These are phyloP conservation scores for Cornus suecica DNA, from an alignment of 148 eudicot species.

Conservation along the genomic window DNA sequence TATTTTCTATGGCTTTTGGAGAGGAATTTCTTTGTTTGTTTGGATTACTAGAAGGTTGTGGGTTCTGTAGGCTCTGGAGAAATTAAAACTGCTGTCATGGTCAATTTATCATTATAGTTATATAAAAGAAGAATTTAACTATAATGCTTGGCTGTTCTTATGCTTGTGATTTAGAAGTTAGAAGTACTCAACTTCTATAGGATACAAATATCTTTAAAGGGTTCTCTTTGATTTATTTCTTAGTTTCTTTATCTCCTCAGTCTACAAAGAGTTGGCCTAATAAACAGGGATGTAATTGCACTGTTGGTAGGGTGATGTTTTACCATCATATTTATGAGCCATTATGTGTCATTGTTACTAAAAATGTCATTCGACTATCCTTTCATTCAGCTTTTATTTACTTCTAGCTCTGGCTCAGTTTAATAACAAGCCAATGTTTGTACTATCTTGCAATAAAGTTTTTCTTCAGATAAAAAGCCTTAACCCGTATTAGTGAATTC, in stretches of 20 bases:
- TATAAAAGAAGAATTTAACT: neutral
- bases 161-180: neutral
- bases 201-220: neutral
- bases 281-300: neutral
- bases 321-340: neutral
- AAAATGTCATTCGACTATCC: neutral
- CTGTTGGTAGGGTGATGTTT: neutral
- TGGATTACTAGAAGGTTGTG: neutral
- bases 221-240: neutral
- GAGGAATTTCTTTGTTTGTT: too few relatives aligned
- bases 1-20: too few relatives aligned
- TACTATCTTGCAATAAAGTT: neutral
- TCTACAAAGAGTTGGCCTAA: too few relatives aligned
- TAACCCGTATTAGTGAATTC: neutral
- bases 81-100: neutral
- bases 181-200: neutral
- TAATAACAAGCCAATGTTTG: neutral
- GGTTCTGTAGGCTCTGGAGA: neutral
- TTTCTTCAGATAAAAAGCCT: constrained; percentile 1
- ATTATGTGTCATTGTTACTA: neutral
- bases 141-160: neutral
- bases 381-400: neutral
- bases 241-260: neutral
- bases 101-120: neutral
- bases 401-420: neutral